Conservation (phyloP, 768 basidiomycete species). For the Coprinopsis sp. region DNA sequence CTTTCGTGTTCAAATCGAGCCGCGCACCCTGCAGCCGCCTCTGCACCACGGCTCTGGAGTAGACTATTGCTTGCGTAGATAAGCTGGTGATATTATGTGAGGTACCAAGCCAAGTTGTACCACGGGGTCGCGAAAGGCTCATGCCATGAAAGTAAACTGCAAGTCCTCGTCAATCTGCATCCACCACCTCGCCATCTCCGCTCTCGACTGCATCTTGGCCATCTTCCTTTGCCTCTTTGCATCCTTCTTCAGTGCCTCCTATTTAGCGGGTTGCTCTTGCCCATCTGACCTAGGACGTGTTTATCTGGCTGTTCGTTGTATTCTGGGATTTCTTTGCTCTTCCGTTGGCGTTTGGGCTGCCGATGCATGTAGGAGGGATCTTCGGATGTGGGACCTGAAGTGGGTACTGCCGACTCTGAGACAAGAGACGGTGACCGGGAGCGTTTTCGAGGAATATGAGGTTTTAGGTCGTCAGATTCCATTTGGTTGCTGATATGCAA, state of each 20-base stretch:
- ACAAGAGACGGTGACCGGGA: slow-evolving; percentile 24
- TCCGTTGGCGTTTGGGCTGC: slow-evolving; percentile 59
- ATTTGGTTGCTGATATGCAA: slow-evolving; percentile 25
- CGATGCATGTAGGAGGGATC: slow-evolving; percentile 22
- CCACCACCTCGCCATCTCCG: slow-evolving; percentile 11
- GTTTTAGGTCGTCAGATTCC: slow-evolving; percentile 31
- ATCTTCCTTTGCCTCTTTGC: slow-evolving; percentile 59
- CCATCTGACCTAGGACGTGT: slow-evolving; percentile 43
- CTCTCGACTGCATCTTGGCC: slow-evolving; percentile 27
- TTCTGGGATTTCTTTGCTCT: slow-evolving; percentile 46
- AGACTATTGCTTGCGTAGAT: no score
- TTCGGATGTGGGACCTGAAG: slow-evolving; percentile 12
- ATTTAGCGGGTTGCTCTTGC: slow-evolving; percentile 53
- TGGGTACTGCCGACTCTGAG: slow-evolving; percentile 10
- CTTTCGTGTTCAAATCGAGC: no score
- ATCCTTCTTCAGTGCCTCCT: slow-evolving; percentile 56
- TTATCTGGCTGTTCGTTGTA: slow-evolving; percentile 49
- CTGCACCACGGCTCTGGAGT: no score
- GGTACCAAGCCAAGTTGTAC: no score
- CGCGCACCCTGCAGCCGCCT: no score
- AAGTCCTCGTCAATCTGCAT: slow-evolving; percentile 46
- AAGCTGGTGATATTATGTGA: no score
- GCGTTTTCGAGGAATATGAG: slow-evolving; percentile 34
- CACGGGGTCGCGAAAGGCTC: no score
- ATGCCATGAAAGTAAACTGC: slow-evolving; percentile 44